Conservation (phyloP, 352 stramenopile species). For the Phytophthora sp. region DNA sequence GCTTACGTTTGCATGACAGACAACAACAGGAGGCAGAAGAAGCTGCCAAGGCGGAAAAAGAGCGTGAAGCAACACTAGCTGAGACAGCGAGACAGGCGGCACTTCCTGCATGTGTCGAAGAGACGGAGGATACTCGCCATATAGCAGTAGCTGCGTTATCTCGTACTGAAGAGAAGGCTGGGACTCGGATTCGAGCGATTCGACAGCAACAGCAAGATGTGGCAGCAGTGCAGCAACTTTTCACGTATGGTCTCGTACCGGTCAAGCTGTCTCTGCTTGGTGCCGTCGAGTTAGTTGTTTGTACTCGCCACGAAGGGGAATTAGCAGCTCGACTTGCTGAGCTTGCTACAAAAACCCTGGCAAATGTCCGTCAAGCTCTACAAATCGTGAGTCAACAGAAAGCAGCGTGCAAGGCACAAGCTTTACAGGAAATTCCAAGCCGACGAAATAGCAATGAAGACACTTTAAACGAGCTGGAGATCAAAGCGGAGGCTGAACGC, state of each 20-base stretch:
- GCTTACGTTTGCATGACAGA: slow-evolving; percentile 48
- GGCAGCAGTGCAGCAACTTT: slow-evolving; percentile 61
- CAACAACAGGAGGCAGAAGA: slow-evolving; percentile 52
- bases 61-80: slow-evolving; percentile 34
- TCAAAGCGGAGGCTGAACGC: slow-evolving; percentile 19
- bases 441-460: background rate
- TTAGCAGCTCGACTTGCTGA: slow-evolving; percentile 41
- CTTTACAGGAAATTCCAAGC: slow-evolving; percentile 27
- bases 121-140: slow-evolving; percentile 5
- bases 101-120: background rate
- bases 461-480: background rate
- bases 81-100: slow-evolving; percentile 23
- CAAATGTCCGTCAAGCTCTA: slow-evolving; percentile 39
- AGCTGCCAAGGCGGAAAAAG: slow-evolving; percentile 40
- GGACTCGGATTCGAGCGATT: slow-evolving; percentile 10
- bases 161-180: slow-evolving; percentile 20
- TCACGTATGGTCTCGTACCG: slow-evolving; percentile 55
- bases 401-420: slow-evolving; percentile 46
- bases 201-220: slow-evolving; percentile 57
- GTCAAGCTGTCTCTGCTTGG: slow-evolving; percentile 56
- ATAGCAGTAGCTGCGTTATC: slow-evolving; percentile 9
- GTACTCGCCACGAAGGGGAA: slow-evolving; percentile 60
- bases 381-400: slow-evolving; percentile 58
- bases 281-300: slow-evolving; percentile 64
- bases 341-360: slow-evolving; percentile 29